Percentiles rank a stretch among this genome's conserved stretches.
Evolutionary conservation across 306 rosid genomes (phyloP).

Genomic region (Cucurbita argyrosperma): DNA sequence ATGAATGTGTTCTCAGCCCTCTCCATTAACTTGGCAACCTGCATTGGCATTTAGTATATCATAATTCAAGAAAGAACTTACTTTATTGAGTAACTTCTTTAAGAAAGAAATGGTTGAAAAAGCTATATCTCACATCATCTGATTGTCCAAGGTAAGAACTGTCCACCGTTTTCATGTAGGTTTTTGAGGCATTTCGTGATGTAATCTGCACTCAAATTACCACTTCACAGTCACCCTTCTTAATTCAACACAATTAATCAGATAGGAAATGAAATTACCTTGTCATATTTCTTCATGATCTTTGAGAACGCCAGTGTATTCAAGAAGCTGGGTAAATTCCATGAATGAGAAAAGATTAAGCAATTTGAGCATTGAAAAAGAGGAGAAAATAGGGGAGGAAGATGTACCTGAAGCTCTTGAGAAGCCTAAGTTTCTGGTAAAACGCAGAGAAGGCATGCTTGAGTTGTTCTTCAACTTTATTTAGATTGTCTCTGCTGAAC

Average conservation of each 20-base stretch:
- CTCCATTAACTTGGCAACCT: slow-evolving; percentile 35
- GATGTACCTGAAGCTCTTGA: slow-evolving; percentile 41
- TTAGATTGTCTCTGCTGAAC: slow-evolving; percentile 37
- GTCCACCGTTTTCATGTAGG: slow-evolving; percentile 60
- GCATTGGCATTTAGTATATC: not conserved
- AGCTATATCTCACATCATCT: slow-evolving; percentile 38
- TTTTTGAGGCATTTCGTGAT: slow-evolving; percentile 37
- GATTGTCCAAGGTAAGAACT: slow-evolving; percentile 50
- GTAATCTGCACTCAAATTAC: slow-evolving; percentile 28
- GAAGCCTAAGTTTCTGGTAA: slow-evolving; percentile 54
- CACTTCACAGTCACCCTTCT: not conserved
- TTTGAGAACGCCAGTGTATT: slow-evolving; percentile 58
- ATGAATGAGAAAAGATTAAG: not conserved
- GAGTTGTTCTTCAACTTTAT: slow-evolving; percentile 39
- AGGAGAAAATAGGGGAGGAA: not conserved
- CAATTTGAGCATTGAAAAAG: not conserved
- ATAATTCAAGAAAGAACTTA: not conserved
- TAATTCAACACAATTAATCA: not conserved
- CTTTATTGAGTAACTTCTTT: not conserved
- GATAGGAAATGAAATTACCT: slow-evolving; percentile 23
- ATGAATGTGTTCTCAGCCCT: slow-evolving; percentile 35
- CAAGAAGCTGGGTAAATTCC: slow-evolving; percentile 33
- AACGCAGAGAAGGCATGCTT: slow-evolving; percentile 38
- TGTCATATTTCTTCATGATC: slow-evolving; percentile 78
- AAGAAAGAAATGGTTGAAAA: not conserved